Base-by-base conservation (phyloP, 2,329 filamentous ascomycete species). In the Torrubiellomyces zombiae region DNA sequence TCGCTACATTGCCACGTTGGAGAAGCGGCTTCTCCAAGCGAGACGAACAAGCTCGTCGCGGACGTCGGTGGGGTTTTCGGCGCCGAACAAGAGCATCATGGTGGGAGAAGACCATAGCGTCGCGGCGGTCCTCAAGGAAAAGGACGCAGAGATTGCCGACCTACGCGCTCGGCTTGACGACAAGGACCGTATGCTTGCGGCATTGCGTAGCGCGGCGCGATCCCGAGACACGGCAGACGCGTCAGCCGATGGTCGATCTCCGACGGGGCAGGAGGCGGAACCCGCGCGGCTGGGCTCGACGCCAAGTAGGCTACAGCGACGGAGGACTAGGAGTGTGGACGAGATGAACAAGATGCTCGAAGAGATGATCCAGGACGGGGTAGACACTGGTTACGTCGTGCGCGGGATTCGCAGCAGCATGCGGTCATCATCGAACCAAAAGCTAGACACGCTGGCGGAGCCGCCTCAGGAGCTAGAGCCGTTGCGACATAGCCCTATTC, bases 341-440 rank as follows among this genome's bases (percentile, higher is more conserved):
- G 85, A 93, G 50, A 85, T 94, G 73, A 92, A 80, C 37, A 71
- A 74, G 40, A 83, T 94, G 56, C 65, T 94, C 14, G 86, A 95
- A 41, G 82, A 93, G 52, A 94, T 95, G 86, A 89, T 94, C 31
- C 78, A 85, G 43, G 79, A 86, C 43, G 72, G 78, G 29, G 77
- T 91, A 26, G 79, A 89, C 38, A 71, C 62, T 26, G 80, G 78
- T 13, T 70, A 80, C 27, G 54, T 81, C 13, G 60, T 80, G 16
- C 70, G 77, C 39, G 64, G 73, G 26, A 55, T 55, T 25, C 60
- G 74, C 31, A 77, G 75, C 20, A 81, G 73, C 40, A 64, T 81
- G 25, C 66, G 71, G 24, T 45, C 77, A 18, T 58, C 61, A 5
- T 50, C 44, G 20, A 60, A 58, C 21, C 47, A 52, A 20, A 62